Evolutionary conservation across 1,284 basidiomycete genomes (phyloP), one percentile per base, ranked within the genome.

Genomic region (Ceratobasidium sp.): DNA sequence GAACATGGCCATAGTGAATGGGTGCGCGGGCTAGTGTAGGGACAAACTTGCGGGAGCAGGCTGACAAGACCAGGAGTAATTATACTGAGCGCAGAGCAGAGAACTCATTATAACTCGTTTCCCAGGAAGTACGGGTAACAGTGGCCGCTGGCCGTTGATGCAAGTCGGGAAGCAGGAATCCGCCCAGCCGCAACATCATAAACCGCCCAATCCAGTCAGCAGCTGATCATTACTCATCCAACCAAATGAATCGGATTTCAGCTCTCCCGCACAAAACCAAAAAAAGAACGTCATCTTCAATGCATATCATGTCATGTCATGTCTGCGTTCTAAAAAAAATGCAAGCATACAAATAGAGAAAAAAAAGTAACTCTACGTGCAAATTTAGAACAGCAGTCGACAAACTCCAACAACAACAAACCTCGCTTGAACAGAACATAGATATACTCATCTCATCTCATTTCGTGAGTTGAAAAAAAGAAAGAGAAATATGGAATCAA

Each of bases 1-100:
- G 26, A 63, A 63, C 71, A 49, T 73, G 15, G 51, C 53, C 69
- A 71, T 71, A 18, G 13, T n/a, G 60, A 40, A 4, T 7, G n/a
- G 53, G 53, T 20, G 18, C 53, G 53, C 6, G 53, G 46, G 46
- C 18, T 49, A 13, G 46, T 13, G 46, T 7, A 49, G 46, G 3
- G 46, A 18, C 12, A 49, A 49, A 10, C 46, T 18, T 49, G 18
- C 10, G 12, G 46, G 46, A 10, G 12, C 46, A 49, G 46, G 18
- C 9, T 3, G 46, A 49, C 53, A 13, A 20, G 53, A 15, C 7
- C 53, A 15, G 7, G 20, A 55, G 23, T 28, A 2, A 12, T 28
- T 60, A 60, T 60, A 60, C 5, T 18, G 23, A n/a, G 6, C 15
- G 13, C 13, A 42, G 42, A 39, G 39, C 39, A 9, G 10, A n/a